Base-by-base conservation (phyloP, 2,329 filamentous ascomycete genomes). In the Aureobasidium sp. region DNA sequence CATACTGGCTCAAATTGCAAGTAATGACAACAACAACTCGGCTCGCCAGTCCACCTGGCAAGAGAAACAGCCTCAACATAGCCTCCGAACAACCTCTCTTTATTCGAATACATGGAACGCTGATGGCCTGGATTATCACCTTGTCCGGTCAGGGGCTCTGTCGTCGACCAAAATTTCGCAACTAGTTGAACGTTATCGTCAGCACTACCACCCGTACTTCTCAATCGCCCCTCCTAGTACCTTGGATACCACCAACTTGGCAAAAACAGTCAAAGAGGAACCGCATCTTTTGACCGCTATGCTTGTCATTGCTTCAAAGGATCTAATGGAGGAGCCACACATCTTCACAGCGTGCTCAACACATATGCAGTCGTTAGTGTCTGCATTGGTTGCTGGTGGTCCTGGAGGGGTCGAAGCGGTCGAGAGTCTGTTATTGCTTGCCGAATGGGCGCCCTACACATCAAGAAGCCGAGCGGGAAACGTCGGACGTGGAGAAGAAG, bases 361-460 rank as follows among this genome's bases (percentile, higher is more conserved):
- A 62, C 83, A 89, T 66, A 90, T 89, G 85, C 86, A 88, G 66
- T 80, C 80, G 34, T 76, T 89, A 17, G 84, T 90, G 8, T 87
- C 86, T 0, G 81, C 82, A 37, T 80, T 90, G 20, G 82, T 87
- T 22, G 85, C 86, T 52, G 86, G 86, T 3, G 82, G 84, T 5
- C 84, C 87, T 55, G 85, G 84, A 27, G 85, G 84, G 34, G 85
- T 90, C 0, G 87, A 89, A 65, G 85, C 87, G 1, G 87, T 90
- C 0, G 87, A 90, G 69, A 86, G 86, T 1, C 74, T 90, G 1
- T 76, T 90, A 0, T 76, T 90, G 2, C 80, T 90, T 1, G 87
- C 87, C 0, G 87, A 90, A 68, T 90, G 87, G 87, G 86, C 86
- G 7, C 86, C 86, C 0, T 87, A 88, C 64, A 84, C 84, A 0